phyloP scores from a whole-genome alignment of 495 filamentous ascomycete genomes.

The Penicillium subrubescens region DNA sequence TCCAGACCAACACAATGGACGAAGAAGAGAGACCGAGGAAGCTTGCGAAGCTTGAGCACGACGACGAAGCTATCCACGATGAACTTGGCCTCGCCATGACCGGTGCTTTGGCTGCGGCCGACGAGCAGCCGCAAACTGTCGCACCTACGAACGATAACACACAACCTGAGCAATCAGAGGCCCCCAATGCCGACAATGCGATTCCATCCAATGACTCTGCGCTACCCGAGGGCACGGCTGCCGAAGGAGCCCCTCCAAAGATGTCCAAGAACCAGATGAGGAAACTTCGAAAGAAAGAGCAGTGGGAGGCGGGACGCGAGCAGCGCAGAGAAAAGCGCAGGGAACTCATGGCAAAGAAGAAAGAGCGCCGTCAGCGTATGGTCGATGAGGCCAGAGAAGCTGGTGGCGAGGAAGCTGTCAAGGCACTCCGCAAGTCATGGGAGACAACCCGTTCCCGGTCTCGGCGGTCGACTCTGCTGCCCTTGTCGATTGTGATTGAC shows the following conservation, averaged over 20 bases:
- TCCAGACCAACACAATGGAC: slow-evolving; percentile 43
- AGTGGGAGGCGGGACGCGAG: slow-evolving; percentile 68
- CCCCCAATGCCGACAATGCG: neutral
- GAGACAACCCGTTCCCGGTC: slow-evolving; percentile 30
- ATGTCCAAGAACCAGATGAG: slow-evolving; percentile 84
- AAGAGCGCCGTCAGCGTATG: slow-evolving; percentile 56
- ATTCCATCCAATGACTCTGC: slow-evolving; percentile 7
- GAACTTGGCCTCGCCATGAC: slow-evolving; percentile 37
- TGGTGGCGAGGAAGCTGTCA: slow-evolving; percentile 31
- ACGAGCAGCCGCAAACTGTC: slow-evolving; percentile 14
- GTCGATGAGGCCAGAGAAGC: slow-evolving; percentile 34
- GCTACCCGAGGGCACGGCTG: slow-evolving; percentile 8
- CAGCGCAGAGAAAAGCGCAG: slow-evolving; percentile 71
- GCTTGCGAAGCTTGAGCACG: slow-evolving; percentile 48
- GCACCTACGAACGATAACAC: slow-evolving; percentile 7
- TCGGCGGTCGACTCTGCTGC: slow-evolving; percentile 54
- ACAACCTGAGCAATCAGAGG: slow-evolving; percentile 11
- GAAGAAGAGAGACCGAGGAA: slow-evolving; percentile 56
- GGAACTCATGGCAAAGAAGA: slow-evolving; percentile 67
- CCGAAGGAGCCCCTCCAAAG: slow-evolving; percentile 27
- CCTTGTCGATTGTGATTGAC: slow-evolving; percentile 81
- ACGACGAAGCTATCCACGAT: slow-evolving; percentile 20
- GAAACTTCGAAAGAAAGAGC: slow-evolving; percentile 63
- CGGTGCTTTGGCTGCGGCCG: slow-evolving; percentile 26
- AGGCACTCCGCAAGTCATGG: slow-evolving; percentile 41